These are phyloP conservation scores for Leishmania martiniquensis DNA, from an alignment of 208 protist genomes.

Conservation along the genomic window DNA sequence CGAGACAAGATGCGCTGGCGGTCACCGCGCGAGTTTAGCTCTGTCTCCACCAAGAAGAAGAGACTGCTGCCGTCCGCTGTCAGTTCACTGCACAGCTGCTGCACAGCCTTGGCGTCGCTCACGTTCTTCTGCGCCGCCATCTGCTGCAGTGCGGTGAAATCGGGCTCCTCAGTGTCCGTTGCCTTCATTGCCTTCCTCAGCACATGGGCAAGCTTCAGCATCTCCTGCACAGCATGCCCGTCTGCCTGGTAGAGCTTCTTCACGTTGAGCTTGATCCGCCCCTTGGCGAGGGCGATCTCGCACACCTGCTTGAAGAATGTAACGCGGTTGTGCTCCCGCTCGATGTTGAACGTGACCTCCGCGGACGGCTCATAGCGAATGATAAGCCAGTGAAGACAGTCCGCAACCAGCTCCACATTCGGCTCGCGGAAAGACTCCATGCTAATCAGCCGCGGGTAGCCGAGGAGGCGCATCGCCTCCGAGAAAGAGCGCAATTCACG, in stretches of 20 bases:
- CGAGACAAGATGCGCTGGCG: slow-evolving; percentile 86
- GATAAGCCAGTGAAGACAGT: slow-evolving; percentile 94
- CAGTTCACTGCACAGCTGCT: slow-evolving; percentile 91
- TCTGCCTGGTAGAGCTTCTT: slow-evolving; percentile 96
- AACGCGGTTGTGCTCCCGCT: slow-evolving; percentile 91
- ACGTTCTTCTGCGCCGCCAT: slow-evolving; percentile 87
- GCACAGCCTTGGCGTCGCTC: slow-evolving; percentile 85
- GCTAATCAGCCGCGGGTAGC: slow-evolving; percentile 95
- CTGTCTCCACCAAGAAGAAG: slow-evolving; percentile 88
- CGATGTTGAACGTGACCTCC: slow-evolving; percentile 91
- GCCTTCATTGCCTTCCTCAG: slow-evolving; percentile 90
- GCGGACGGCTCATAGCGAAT: slow-evolving; percentile 92
- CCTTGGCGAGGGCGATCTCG: slow-evolving; percentile 83
- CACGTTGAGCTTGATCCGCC: slow-evolving; percentile 94
- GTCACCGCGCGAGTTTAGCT: slow-evolving; percentile 66
- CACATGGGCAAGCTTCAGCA: slow-evolving; percentile 94
- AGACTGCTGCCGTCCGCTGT: slow-evolving; percentile 88
- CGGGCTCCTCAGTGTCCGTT: slow-evolving; percentile 72
- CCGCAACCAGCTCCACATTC: slow-evolving; percentile 95
- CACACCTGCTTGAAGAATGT: slow-evolving; percentile 94
- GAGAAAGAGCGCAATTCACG: slow-evolving; percentile 94
- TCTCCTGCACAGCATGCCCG: slow-evolving; percentile 96
- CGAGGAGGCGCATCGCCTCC: slow-evolving; percentile 95
- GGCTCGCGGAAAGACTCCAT: slow-evolving; percentile 97
- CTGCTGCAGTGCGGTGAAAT: slow-evolving; percentile 79